Evolutionary conservation across 2,329 filamentous ascomycete genomes (phyloP).

Genomic region (Ilyonectria sp.): DNA sequence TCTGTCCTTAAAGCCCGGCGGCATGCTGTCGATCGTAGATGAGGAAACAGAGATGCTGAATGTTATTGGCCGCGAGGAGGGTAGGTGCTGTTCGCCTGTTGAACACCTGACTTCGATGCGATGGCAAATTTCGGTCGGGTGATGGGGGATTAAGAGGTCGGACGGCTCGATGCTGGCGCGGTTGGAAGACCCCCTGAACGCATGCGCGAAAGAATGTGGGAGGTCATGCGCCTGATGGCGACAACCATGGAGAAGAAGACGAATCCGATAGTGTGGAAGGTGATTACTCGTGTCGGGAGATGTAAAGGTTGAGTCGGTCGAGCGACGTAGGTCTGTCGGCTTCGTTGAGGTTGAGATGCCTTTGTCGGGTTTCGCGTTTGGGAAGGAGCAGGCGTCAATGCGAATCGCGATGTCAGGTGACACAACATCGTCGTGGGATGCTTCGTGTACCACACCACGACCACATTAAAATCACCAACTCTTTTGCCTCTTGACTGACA

Average conservation of each 20-base stretch:
- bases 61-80: conserved; percentile 15
- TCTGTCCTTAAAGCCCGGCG: conserved; percentile 51
- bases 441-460: neutral
- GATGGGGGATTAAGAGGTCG: conserved; percentile 33
- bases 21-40: conserved; percentile 42
- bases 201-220: conserved; percentile 14
- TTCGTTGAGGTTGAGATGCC: conserved; percentile 31
- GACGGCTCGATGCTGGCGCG: conserved; percentile 17
- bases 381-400: conserved; percentile 19
- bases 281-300: neutral
- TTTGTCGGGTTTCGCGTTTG: conserved; percentile 24
- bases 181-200: conserved; percentile 30
- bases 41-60: conserved; percentile 2
- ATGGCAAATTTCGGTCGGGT: conserved; percentile 31
- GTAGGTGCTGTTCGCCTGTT: conserved; percentile 23
- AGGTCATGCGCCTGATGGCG: conserved; percentile 1
- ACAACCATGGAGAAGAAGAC: neutral
- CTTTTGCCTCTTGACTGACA: neutral
- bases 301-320: neutral
- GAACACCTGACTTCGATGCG: conserved; percentile 23
- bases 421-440: conserved; percentile 27
- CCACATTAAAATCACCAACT: too few relatives aligned
- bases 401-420: conserved; percentile 50
- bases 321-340: conserved; percentile 5
- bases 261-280: neutral